These are phyloP conservation scores for Backusella mclennaniae DNA, from an alignment of 192 early-diverging fungal species.

Conservation along the genomic window DNA sequence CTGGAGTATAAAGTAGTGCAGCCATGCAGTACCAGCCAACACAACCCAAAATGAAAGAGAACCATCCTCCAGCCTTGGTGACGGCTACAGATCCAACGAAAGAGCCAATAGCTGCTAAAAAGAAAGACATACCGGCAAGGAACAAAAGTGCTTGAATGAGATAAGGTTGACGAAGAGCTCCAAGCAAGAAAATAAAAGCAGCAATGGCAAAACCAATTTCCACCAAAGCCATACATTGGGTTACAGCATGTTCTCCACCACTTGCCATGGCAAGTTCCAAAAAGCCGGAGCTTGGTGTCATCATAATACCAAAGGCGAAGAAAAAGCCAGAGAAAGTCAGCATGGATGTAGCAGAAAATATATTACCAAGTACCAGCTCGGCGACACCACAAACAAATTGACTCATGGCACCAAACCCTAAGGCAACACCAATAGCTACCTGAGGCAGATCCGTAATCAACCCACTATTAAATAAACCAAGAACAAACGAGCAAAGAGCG, in stretches of 20 bases:
- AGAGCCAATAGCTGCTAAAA: constrained; percentile 12
- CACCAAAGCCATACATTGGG: constrained; percentile 4
- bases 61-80: constrained; percentile 20
- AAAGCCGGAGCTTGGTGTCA: constrained; percentile 21
- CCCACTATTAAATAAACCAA: constrained; percentile 27
- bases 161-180: constrained; percentile 21
- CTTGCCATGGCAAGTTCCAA: background rate
- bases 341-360: constrained; percentile 25
- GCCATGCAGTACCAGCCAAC: constrained; percentile 22
- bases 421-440: constrained; percentile 21
- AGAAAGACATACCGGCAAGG: constrained; percentile 20
- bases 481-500: constrained; percentile 20
- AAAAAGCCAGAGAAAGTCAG: constrained; percentile 25
- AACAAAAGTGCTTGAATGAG: constrained; percentile 1
- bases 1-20: constrained; percentile 14
- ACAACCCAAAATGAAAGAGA: constrained; percentile 15
- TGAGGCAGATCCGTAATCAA: constrained; percentile 11
- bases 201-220: constrained; percentile 17
- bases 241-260: background rate
- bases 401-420: constrained; percentile 22
- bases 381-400: constrained; percentile 16
- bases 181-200: constrained; percentile 26
- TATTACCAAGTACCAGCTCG: constrained; percentile 24
- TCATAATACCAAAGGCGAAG: constrained; percentile 28
- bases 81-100: background rate